Percentiles rank a stretch among this genome's conserved stretches.
Evolutionary conservation across 2,329 filamentous ascomycete species (phyloP).

Genomic region (Arthrobotrys megalospora): DNA sequence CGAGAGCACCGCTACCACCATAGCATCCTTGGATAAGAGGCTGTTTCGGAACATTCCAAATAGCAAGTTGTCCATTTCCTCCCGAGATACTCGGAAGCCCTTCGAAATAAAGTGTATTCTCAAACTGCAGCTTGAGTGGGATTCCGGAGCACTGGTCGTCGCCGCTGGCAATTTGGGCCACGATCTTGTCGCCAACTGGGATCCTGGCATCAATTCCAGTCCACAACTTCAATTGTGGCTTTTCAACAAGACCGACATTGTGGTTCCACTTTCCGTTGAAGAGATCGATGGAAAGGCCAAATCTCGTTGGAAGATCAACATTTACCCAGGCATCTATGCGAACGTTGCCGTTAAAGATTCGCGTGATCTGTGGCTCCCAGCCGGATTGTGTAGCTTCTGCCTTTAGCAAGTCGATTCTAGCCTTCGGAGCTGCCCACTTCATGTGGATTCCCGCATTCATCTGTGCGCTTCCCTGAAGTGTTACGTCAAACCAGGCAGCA

Average conservation of each 20-base stretch:
- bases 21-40: conserved; percentile 30
- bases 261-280: conserved; percentile 30
- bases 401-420: conserved; percentile 6
- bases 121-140: conserved; percentile 15
- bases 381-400: conserved; percentile 24
- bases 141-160: conserved; percentile 27
- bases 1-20: conserved; percentile 5
- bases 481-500: conserved; percentile 30
- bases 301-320: conserved; percentile 21
- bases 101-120: conserved; percentile 23
- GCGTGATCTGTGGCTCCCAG: conserved; percentile 24
- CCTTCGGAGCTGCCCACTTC: conserved; percentile 23
- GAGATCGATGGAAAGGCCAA: conserved; percentile 19
- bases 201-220: conserved; percentile 26
- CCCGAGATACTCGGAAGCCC: conserved; percentile 19
- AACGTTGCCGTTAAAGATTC: conserved; percentile 26
- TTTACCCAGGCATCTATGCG: conserved; percentile 22
- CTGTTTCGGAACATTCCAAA: conserved; percentile 36
- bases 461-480: conserved; percentile 9
- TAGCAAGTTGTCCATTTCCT: conserved; percentile 15
- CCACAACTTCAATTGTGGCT: conserved; percentile 28
- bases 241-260: conserved; percentile 21
- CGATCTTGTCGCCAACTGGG: conserved; percentile 21
- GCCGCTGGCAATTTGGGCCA: conserved; percentile 12
- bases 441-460: conserved; percentile 35